These are phyloP conservation scores for Microbotryum intermedium DNA, from an alignment of 1,284 basidiomycete species.

Conservation along the genomic window DNA sequence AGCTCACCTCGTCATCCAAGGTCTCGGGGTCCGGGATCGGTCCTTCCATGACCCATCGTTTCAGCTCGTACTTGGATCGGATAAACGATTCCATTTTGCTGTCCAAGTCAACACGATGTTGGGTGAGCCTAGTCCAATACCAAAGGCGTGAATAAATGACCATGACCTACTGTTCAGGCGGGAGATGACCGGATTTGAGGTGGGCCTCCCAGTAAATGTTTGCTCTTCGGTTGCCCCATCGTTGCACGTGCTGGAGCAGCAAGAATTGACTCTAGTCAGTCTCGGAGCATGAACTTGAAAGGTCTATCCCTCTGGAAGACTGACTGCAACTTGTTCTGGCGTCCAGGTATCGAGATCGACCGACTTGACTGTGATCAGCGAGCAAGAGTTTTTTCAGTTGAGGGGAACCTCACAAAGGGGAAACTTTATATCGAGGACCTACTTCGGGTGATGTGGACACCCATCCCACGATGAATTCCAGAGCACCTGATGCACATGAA, in stretches of 20 bases:
- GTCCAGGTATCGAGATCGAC: conserved; percentile 98
- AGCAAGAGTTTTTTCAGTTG: background rate
- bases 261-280: background rate
- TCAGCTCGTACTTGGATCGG: conserved; percentile 90
- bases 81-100: conserved; percentile 99
- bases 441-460: conserved; percentile 85
- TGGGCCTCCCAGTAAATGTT: conserved; percentile 98
- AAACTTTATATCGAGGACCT: conserved; percentile 6
- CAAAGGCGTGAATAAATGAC: background rate
- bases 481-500: conserved; percentile 81
- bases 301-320: conserved; percentile 34
- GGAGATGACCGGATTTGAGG: conserved; percentile 81
- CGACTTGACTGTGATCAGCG: conserved; percentile 62
- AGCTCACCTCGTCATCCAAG: conserved; percentile 52
- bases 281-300: background rate
- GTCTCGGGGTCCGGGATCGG: conserved; percentile 77
- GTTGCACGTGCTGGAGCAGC: conserved; percentile 61
- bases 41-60: conserved; percentile 85
- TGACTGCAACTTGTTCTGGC: conserved; percentile 89
- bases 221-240: conserved; percentile 87
- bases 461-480: conserved; percentile 97
- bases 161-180: conserved; percentile 79
- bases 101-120: conserved; percentile 1
- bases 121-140: background rate
- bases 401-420: conserved; percentile 22